A percentile compares a stretch with the other conserved stretches of the same genome.
phyloP scores from a whole-genome alignment of 2,329 filamentous ascomycete genomes.

The Davidsoniella virescens region DNA sequence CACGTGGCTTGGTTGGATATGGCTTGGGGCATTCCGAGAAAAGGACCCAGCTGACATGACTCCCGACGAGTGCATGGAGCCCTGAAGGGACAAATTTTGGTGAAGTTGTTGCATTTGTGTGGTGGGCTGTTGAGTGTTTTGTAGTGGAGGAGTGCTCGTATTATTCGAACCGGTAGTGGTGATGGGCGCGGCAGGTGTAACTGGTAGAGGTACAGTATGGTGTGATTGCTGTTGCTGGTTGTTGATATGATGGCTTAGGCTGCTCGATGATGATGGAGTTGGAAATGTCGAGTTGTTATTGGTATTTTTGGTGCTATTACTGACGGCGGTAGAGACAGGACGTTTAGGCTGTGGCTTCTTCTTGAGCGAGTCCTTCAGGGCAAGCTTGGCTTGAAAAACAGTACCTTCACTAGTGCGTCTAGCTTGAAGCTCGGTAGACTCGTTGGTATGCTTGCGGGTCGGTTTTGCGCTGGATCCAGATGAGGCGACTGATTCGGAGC shows the following conservation, averaged over 20 bases:
- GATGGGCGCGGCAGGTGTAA: neutral
- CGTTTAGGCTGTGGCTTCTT: slow-evolving; percentile 4
- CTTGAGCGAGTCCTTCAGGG: slow-evolving; percentile 35
- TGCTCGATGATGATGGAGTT: neutral
- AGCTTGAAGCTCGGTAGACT: slow-evolving; percentile 34
- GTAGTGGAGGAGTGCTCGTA: neutral
- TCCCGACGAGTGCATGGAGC: slow-evolving; percentile 10
- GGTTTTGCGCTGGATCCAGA: slow-evolving; percentile 22
- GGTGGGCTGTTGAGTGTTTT: slow-evolving; percentile 3
- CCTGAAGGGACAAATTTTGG: neutral
- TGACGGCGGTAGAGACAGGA: neutral
- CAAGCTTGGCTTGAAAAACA: slow-evolving; percentile 38
- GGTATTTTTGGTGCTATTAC: neutral
- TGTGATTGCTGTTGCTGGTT: neutral
- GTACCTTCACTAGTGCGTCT: slow-evolving; percentile 47
- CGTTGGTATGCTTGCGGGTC: slow-evolving; percentile 14
- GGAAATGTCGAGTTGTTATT: neutral
- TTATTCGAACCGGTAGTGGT: neutral
- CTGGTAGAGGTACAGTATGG: slow-evolving; percentile 2
- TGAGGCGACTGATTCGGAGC: slow-evolving; percentile 3
- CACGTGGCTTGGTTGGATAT: slow-evolving; percentile 28
- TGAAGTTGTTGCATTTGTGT: slow-evolving; percentile 7
- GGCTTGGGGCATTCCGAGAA: neutral
- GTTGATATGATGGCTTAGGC: neutral
- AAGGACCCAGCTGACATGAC: neutral